Evolutionary conservation across 345 rosid genomes (phyloP), one percentile per base, ranked within the genome.

Genomic region (Euphorbia tirucalli): DNA sequence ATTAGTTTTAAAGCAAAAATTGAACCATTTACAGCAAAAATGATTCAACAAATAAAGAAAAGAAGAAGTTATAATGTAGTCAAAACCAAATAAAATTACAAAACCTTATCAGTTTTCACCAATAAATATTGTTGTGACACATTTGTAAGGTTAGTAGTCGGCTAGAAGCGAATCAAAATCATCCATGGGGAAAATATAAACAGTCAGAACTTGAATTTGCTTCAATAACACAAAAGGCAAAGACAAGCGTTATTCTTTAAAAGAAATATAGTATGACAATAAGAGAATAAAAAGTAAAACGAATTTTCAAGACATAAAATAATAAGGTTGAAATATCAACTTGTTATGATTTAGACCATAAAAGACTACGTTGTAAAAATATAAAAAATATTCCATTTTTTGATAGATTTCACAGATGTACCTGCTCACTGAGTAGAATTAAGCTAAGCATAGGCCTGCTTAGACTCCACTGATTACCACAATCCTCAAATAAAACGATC

Each of bases 381-480:
- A n/a, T n/a, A n/a, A 56, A 7, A 11, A 4, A 4, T 5, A 41
- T 41, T 6, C 44, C 44, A 41, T 41, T 41, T 49, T 7, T 50
- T 0, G 56, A 14, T 18, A 50, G 3, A n/a, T 19, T n/a, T 18
- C 21, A 19, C 22, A 4, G 56, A 25, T 2, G 32, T 72, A 78
- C 99, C 92, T 95, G 97, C 74, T 92, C 96, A 76, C 85, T 90
- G 48, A 95, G 85, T 72, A 95, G 93, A 81, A 90, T 88, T 82
- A 94, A 83, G 83, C 97, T 90, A 78, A 94, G 81, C 95, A 94
- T 92, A 30, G 98, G 98, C 71, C 98, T 89, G 86, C 98, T 94
- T 66, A 94, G 96, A 83, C 98, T 94, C 98, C 98, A 94, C 61
- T 92, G 97, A 72, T 90, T 94, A 74, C 95, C 90, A 80, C 97